phyloP scores from a whole-genome alignment of 768 basidiomycete genomes.

The Hygrophorus pudorinus region DNA sequence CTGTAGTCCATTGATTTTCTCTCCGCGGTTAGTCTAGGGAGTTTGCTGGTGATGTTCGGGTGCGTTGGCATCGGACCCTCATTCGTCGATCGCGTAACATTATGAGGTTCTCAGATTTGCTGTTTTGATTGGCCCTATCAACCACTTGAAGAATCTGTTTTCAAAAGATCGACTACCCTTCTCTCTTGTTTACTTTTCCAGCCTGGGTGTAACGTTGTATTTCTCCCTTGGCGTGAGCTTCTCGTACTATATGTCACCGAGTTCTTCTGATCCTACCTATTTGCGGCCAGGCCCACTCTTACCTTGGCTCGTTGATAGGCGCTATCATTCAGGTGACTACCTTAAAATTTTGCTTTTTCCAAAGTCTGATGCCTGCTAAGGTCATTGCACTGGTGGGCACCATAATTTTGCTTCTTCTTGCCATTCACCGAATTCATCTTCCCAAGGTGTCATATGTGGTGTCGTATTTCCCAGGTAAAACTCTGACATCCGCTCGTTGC shows the following conservation, averaged over 20 bases:
- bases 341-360: neutral
- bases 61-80: slow-evolving; percentile 23
- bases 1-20: slow-evolving; percentile 67
- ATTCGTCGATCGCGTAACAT: neutral
- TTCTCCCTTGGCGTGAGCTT: slow-evolving; percentile 76
- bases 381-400: slow-evolving; percentile 63
- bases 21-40: slow-evolving; percentile 85
- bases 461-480: slow-evolving; percentile 79
- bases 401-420: no score
- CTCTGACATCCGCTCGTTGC: neutral
- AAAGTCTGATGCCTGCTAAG: slow-evolving; percentile 20
- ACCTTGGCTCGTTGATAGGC: slow-evolving; percentile 75
- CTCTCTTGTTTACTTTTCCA: slow-evolving; percentile 71
- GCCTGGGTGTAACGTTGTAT: slow-evolving; percentile 80
- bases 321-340: slow-evolving; percentile 66
- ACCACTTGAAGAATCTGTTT: slow-evolving; percentile 82
- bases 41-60: slow-evolving; percentile 94
- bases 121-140: slow-evolving; percentile 81
- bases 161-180: slow-evolving; percentile 82
- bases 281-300: slow-evolving; percentile 65
- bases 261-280: neutral
- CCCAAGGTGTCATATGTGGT: slow-evolving; percentile 48
- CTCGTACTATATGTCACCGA: neutral
- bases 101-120: slow-evolving; percentile 45
- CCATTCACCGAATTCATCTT: no score